Conservation (phyloP, 257 asterid genomes). For the Gynochthodes officinalis region DNA sequence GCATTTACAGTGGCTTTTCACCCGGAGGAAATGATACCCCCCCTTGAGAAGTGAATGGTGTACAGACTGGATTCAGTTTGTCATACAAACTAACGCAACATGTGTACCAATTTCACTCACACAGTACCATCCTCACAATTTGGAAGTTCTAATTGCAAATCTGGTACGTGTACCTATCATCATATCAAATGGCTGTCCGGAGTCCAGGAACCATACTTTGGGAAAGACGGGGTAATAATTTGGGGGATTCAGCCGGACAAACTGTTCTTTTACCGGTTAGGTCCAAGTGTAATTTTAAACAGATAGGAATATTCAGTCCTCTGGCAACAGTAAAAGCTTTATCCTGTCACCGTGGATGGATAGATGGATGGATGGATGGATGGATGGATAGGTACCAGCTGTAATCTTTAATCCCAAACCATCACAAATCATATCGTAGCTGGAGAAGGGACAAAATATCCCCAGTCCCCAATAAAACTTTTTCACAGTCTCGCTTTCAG, state of each 20-base stretch:
- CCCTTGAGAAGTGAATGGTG: not conserved
- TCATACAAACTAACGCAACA: no score
- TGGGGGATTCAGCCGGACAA: no score
- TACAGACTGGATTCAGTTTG: constrained; percentile 4
- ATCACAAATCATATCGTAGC: not conserved
- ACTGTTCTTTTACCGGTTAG: no score
- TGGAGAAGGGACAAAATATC: constrained; percentile 2
- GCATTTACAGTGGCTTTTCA: no score
- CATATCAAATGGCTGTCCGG: no score
- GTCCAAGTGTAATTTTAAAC: no score
- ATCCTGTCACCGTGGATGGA: not conserved
- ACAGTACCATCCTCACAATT: not conserved
- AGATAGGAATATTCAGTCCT: constrained; percentile 1
- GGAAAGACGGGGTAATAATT: no score
- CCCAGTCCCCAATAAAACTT: constrained; percentile 4
- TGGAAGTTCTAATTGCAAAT: not conserved
- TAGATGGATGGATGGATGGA: no score
- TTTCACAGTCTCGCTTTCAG: constrained; percentile 25
- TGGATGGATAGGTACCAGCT: no score
- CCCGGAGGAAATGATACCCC: not conserved
- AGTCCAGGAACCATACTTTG: no score
- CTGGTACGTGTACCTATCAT: not conserved
- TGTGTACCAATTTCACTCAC: no score
- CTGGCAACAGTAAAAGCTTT: not conserved
- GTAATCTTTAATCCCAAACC: constrained; percentile 1